phyloP scores from a whole-genome alignment of 352 stramenopile species.

The Saprolegnia diclina region DNA sequence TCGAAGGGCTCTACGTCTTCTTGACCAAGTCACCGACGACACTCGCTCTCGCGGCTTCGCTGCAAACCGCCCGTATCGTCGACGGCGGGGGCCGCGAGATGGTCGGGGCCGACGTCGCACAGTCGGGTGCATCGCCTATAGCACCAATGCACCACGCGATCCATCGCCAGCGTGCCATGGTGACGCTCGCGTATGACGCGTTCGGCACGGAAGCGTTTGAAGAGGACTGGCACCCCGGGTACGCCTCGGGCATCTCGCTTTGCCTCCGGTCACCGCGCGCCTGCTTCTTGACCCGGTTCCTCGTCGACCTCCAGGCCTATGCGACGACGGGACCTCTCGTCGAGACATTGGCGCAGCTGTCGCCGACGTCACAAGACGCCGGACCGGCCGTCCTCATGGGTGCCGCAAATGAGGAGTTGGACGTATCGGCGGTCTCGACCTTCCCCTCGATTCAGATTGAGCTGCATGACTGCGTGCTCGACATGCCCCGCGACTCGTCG shows the following conservation, averaged over 20 bases:
- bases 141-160: background rate
- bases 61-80: background rate
- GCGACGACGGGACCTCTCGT: constrained; percentile 45
- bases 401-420: background rate
- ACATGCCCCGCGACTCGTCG: constrained; percentile 75
- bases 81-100: background rate
- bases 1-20: background rate
- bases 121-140: background rate
- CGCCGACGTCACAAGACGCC: background rate
- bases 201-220: constrained; percentile 75
- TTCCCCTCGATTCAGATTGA: constrained; percentile 72
- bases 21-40: background rate
- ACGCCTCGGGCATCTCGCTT: constrained; percentile 63
- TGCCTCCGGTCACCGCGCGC: constrained; percentile 72
- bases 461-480: constrained; percentile 57
- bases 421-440: constrained; percentile 65
- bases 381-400: background rate
- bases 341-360: background rate
- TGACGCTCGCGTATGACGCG: constrained; percentile 67
- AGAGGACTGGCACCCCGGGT: constrained; percentile 75
- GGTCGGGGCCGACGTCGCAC: background rate
- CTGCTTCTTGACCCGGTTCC: constrained; percentile 75
- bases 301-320: constrained; percentile 72
- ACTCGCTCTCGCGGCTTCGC: background rate
- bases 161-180: constrained; percentile 42